Percentiles rank a stretch among this genome's conserved stretches.
Conservation (phyloP, 106 monocot genomes). For the Cymbidium sinense region DNA sequence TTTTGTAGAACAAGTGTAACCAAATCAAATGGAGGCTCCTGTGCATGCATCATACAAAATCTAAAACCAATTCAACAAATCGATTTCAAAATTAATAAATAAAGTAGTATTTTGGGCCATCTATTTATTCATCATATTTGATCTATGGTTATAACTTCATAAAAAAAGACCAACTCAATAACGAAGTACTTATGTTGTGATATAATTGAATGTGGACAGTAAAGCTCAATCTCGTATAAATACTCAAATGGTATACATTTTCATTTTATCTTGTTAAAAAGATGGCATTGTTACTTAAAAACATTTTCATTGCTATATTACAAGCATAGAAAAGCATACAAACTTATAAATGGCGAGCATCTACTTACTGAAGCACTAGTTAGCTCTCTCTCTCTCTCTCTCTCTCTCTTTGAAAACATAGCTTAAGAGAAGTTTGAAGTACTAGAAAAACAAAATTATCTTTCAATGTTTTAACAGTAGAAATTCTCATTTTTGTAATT, state of each 20-base stretch:
- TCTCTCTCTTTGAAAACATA: background rate
- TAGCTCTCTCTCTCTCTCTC: too few relatives aligned
- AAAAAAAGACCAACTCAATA: background rate
- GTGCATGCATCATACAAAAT: background rate
- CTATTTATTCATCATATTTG: conserved; percentile 4
- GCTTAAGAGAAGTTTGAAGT: background rate
- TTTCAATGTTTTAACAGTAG: background rate
- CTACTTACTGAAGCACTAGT: too few relatives aligned
- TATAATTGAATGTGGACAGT: background rate
- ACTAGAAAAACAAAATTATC: background rate
- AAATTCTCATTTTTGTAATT: background rate
- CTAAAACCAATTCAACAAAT: background rate
- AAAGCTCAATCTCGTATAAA: background rate
- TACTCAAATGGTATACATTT: background rate
- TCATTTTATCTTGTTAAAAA: background rate
- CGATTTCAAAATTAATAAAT: background rate
- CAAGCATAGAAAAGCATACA: background rate
- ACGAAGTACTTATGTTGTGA: background rate
- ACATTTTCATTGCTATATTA: background rate
- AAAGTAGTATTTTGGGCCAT: background rate
- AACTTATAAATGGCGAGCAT: background rate
- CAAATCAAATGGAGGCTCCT: background rate
- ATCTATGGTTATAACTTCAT: background rate
- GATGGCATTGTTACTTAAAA: background rate
- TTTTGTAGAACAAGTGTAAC: background rate